Base-by-base conservation (phyloP, 495 filamentous ascomycete genomes). In the Neurospora sp. region DNA sequence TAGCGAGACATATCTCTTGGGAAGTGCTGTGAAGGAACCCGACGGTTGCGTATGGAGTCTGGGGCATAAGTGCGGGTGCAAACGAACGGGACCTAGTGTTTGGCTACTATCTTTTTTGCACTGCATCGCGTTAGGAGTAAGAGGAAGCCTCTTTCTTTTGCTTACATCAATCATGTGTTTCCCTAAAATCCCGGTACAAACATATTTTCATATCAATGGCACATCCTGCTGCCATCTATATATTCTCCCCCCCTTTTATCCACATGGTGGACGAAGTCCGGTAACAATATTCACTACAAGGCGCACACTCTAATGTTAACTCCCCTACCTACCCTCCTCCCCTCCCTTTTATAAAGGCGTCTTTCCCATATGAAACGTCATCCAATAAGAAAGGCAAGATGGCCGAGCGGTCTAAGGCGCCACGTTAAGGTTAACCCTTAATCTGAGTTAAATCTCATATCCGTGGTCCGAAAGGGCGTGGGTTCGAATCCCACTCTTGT, bases 401-500 rank as follows among this genome's bases (percentile, higher is more conserved):
- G 42, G 42, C 42, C 42, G 42, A 46, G 42, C 42, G 42, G 42
- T 46, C 42, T 46, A 46, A 46, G 42, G 42, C 42, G 42, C 42
- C 42, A 46, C 42, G 42, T 46, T 46, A 46, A 46, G 42, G 46
- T 53, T 53, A 53, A 53, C 46, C 46, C 46, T 53, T 53, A 53
- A 53, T 53, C 46, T 53, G 46, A 53, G 46, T 22, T 53, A 44
- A 44, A 44, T 9, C 42, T 44, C 42, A 44, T n/a, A n/a, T 74
- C 73, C 73, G 73, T 74, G 71, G 76, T 79, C 78, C 78, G 78
- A 79, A 79, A 79, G 78, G 78, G 78, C 78, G 78, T 79, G 78
- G 78, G 78, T 78, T 79, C 78, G 78, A 79, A 79, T 79, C 78
- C 78, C 78, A 79, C 78, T 79, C 78, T 79, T 76, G 75, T 77